Conservation (phyloP, 1,284 basidiomycete genomes). For the Singerocomus inundabilis region DNA sequence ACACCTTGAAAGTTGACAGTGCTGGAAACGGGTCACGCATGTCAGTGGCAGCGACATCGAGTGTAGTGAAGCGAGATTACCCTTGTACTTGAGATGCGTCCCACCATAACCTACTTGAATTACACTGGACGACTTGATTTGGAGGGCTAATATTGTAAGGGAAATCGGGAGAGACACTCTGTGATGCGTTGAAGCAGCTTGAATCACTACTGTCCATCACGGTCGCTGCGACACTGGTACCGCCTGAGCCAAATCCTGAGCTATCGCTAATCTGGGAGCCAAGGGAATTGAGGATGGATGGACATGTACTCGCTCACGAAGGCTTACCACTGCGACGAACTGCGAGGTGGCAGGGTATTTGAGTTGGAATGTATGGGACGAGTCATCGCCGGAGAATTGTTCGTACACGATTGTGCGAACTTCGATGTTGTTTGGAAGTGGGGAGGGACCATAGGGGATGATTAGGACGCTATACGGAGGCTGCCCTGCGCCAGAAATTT, state of each 20-base stretch:
- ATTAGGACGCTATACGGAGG: conserved; percentile 68
- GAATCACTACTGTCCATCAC: conserved; percentile 52
- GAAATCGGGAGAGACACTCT: conserved; percentile 52
- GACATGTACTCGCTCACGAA: too few relatives aligned
- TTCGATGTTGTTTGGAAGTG: conserved; percentile 60
- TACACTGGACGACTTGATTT: conserved; percentile 63
- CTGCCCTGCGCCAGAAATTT: conserved; percentile 48
- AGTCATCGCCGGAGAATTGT: conserved; percentile 45
- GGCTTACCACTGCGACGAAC: conserved; percentile 72
- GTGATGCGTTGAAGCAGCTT: conserved; percentile 58
- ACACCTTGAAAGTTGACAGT: conserved; percentile 62
- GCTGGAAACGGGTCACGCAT: conserved; percentile 32
- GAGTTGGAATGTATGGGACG: conserved; percentile 54
- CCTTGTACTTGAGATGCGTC: conserved; percentile 49
- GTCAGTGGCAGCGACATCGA: conserved; percentile 1
- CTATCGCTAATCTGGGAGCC: conserved; percentile 66
- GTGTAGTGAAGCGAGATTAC: conserved; percentile 38
- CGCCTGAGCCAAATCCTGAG: conserved; percentile 68
- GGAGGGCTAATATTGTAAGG: conserved; percentile 58
- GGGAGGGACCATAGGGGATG: conserved; percentile 61
- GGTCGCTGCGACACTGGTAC: conserved; percentile 63
- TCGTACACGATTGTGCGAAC: conserved; percentile 59
- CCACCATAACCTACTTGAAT: conserved; percentile 63
- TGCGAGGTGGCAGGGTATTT: conserved; percentile 65
- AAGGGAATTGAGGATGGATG: neutral